Conservation (phyloP, 2,329 filamentous ascomycete genomes). For the Ophiostoma tasmaniense region DNA sequence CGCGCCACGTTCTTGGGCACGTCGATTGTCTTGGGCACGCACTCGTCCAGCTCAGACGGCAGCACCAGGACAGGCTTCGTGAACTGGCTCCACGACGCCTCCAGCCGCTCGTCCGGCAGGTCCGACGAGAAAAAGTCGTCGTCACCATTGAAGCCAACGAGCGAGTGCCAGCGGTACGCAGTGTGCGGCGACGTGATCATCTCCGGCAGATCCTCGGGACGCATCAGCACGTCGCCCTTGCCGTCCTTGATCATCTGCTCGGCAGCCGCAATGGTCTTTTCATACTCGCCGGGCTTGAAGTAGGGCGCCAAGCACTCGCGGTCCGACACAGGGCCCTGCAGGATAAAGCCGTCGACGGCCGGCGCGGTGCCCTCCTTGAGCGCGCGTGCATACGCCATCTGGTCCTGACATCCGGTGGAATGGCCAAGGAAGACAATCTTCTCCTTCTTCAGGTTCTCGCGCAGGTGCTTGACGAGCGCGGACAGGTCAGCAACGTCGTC, state of each 20-base stretch:
- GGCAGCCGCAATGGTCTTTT: slow-evolving; percentile 41
- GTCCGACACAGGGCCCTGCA: slow-evolving; percentile 75
- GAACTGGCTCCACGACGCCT: slow-evolving; percentile 57
- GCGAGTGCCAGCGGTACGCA: slow-evolving; percentile 44
- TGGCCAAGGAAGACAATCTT: slow-evolving; percentile 50
- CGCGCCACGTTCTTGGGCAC: slow-evolving; percentile 47
- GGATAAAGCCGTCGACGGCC: slow-evolving; percentile 60
- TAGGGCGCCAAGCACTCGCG: slow-evolving; percentile 51
- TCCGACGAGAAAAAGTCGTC: slow-evolving; percentile 89
- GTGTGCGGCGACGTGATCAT: slow-evolving; percentile 40
- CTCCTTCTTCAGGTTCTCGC: slow-evolving; percentile 37
- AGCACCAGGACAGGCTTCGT: slow-evolving; percentile 54
- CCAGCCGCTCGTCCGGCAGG: slow-evolving; percentile 48
- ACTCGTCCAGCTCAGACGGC: slow-evolving; percentile 58
- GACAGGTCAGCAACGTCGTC: slow-evolving; percentile 48
- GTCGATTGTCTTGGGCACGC: slow-evolving; percentile 50
- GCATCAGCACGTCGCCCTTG: slow-evolving; percentile 46
- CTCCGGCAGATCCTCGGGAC: slow-evolving; percentile 34
- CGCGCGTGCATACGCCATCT: slow-evolving; percentile 45
- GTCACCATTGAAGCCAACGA: slow-evolving; percentile 49
- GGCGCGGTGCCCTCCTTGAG: slow-evolving; percentile 38
- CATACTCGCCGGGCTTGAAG: slow-evolving; percentile 36
- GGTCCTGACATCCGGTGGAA: slow-evolving; percentile 54
- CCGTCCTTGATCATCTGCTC: slow-evolving; percentile 47
- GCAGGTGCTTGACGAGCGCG: slow-evolving; percentile 45